Evolutionary conservation across 768 basidiomycete genomes (phyloP).

Genomic region (Naganishia onofrii): DNA sequence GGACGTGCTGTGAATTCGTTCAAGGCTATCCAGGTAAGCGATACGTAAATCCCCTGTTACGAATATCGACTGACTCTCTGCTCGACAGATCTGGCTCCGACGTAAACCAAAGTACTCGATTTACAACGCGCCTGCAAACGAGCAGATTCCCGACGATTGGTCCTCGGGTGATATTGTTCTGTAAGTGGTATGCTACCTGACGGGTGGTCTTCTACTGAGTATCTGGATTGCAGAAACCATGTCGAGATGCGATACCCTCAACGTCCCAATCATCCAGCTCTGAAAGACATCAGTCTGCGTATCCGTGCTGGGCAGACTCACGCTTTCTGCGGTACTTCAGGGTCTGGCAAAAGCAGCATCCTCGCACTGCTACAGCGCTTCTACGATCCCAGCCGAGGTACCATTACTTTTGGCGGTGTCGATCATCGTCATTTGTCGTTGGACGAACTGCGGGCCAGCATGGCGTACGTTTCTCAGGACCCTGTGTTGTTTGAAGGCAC

Average conservation of each 20-base stretch:
- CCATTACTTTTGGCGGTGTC: constrained; percentile 41
- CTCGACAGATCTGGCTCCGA: constrained; percentile 38
- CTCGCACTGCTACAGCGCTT: constrained; percentile 48
- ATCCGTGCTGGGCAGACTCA: constrained; percentile 44
- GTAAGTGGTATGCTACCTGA: constrained; percentile 28
- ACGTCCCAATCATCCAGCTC: constrained; percentile 39
- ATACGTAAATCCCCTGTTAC: not conserved
- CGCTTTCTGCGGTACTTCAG: constrained; percentile 48
- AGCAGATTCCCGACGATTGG: constrained; percentile 12
- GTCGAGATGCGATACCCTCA: constrained; percentile 45
- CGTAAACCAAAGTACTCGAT: constrained; percentile 31
- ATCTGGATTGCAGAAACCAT: not conserved
- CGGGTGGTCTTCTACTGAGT: not conserved
- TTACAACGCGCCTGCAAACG: not conserved
- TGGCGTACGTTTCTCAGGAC: constrained; percentile 51
- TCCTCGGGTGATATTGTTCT: constrained; percentile 34
- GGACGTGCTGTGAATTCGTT: constrained; percentile 37
- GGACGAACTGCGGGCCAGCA: constrained; percentile 37
- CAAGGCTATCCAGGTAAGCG: constrained; percentile 37
- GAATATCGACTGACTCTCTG: not conserved
- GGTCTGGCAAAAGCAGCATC: constrained; percentile 43
- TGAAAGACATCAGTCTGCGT: constrained; percentile 38
- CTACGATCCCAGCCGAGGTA: constrained; percentile 45
- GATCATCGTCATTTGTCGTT: constrained; percentile 44
- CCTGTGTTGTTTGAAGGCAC: constrained; percentile 48